Percentiles rank a stretch among this genome's conserved stretches.
Conservation (phyloP, 129 eudicot genomes). For the Smallanthus sonchifolius region DNA sequence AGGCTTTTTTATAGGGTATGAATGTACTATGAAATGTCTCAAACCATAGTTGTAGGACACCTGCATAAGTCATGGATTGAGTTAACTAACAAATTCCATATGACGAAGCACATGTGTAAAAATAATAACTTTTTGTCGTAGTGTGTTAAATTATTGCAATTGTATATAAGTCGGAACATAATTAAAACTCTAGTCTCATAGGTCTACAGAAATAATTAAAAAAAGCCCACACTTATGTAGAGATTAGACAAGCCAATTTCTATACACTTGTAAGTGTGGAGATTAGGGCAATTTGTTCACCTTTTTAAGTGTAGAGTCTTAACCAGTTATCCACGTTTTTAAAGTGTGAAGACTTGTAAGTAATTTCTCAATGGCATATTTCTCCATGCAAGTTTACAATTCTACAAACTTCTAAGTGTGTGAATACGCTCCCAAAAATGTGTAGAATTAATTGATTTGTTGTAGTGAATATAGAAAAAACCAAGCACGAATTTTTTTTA, state of each 20-base stretch:
- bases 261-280: background rate
- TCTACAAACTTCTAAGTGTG: background rate
- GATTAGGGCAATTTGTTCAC: background rate
- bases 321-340: background rate
- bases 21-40: slow-evolving; percentile 78
- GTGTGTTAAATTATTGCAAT: background rate
- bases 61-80: slow-evolving; percentile 36
- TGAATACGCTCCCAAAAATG: background rate
- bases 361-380: background rate
- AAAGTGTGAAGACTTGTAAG: background rate
- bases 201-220: background rate
- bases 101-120: background rate
- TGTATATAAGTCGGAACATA: background rate
- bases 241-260: background rate
- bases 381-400: background rate
- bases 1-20: slow-evolving; percentile 63
- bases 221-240: background rate
- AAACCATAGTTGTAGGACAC: slow-evolving; percentile 78
- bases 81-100: background rate
- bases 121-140: background rate
- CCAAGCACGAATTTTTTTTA: background rate
- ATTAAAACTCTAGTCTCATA: background rate
- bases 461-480: background rate
- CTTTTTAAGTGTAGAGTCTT: background rate
- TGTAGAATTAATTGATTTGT: background rate